Conservation (phyloP, 2,329 filamentous ascomycete species). For the Huntiella bhutanensis region DNA sequence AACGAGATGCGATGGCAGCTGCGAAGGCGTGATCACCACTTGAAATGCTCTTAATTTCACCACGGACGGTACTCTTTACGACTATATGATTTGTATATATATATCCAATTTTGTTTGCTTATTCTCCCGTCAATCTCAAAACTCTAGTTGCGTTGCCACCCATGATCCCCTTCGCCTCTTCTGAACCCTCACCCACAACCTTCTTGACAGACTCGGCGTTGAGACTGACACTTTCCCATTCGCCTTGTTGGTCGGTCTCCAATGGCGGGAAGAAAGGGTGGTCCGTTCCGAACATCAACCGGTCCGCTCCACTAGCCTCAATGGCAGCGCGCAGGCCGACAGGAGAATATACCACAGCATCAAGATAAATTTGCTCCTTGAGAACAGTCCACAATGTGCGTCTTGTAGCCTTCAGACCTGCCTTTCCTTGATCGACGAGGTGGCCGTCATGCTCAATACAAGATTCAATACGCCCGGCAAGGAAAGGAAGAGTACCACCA, state of each 20-base stretch:
- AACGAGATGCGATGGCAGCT: conserved; percentile 16
- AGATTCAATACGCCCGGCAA: conserved; percentile 75
- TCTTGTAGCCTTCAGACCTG: conserved; percentile 21
- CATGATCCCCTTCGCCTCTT: conserved; percentile 33
- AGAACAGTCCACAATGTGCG: conserved; percentile 37
- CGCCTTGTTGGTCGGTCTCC: conserved; percentile 36
- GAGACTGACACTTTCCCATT: conserved; percentile 49
- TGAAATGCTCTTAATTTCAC: neutral
- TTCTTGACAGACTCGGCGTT: conserved; percentile 33
- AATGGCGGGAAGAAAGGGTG: conserved; percentile 74
- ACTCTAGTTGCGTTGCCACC: conserved; percentile 39
- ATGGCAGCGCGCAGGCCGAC: conserved; percentile 54
- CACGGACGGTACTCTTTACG: neutral
- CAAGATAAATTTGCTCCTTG: conserved; percentile 62
- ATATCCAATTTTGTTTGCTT: conserved; percentile 1
- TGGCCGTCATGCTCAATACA: conserved; percentile 71
- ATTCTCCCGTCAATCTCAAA: conserved; percentile 17
- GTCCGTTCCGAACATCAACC: conserved; percentile 65
- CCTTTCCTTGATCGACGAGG: conserved; percentile 43
- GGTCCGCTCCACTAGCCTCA: conserved; percentile 45
- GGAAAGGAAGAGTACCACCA: conserved; percentile 72
- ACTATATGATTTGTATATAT: neutral
- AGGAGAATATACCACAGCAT: conserved; percentile 69
- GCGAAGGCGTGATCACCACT: conserved; percentile 5
- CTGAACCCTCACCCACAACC: conserved; percentile 27